Evolutionary conservation across 768 basidiomycete genomes (phyloP), one percentile per base, ranked within the genome.

Genomic region (Kwoniella pini): DNA sequence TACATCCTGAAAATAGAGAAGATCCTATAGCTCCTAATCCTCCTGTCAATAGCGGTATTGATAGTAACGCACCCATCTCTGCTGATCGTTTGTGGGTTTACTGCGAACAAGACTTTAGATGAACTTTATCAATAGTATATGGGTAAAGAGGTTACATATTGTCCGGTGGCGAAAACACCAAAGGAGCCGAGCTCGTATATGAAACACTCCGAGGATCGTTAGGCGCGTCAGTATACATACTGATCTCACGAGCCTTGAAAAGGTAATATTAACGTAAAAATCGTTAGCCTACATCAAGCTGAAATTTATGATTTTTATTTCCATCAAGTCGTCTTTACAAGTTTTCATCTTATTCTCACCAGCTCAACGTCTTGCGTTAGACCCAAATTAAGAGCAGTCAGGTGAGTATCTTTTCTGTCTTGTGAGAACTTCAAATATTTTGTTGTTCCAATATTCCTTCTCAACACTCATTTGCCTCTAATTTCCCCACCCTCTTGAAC

Each of bases 1-100:
- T 81, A 69, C 88, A 91, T 78, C 92, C 94, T 11, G 91, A 76
- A 44, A 75, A 73, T 50, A 80, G 71, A 4, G 78, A 70, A 17
- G 67, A 83, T 0, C 84, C 91, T 46, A 97, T 65, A 2, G 79
- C 75, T 12, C 71, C 79, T 13, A 80, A 45, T 21, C 79, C 74
- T 2, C 80, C 80, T 13, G 76, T 68, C 5, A 82, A 68, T 28
- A 80, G 53, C 1, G 81, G 81, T 28, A 82, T 78, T 19, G 81
- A 81, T 17, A 81, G 60, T 21, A 80, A 64, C 1, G 79, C 79
- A 39, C 81, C 81, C 81, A 82, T 81, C n/a, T n/a, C n/a, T n/a
- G n/a, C n/a, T n/a, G n/a, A n/a, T n/a, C n/a, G n/a, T 44, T 43
- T 43, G 38, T n/a, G 5, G 24, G 3, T 39, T 15, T 15, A 33